These are phyloP conservation scores for Codiaeum variegatum DNA, from an alignment of 441 rosid species.

Conservation along the genomic window DNA sequence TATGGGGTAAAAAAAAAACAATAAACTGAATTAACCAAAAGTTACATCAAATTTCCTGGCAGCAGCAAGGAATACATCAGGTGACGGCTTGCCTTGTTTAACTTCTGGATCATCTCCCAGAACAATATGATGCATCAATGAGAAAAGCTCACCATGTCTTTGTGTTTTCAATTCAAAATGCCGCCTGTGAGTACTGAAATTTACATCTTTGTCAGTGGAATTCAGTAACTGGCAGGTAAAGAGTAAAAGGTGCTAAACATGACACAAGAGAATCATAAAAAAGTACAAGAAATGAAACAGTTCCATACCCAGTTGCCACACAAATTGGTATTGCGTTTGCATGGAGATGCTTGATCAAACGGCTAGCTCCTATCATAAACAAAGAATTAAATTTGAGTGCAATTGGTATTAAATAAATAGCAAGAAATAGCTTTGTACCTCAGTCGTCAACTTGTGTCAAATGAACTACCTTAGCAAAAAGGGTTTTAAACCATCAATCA, in stretches of 20 bases:
- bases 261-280: background rate
- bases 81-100: slow-evolving; percentile 86
- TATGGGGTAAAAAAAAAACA: background rate
- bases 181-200: slow-evolving; percentile 60
- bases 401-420: slow-evolving; percentile 6
- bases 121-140: slow-evolving; percentile 90
- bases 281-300: slow-evolving; percentile 9
- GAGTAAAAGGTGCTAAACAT: background rate
- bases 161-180: slow-evolving; percentile 85
- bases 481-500: background rate
- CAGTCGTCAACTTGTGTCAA: background rate
- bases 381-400: background rate
- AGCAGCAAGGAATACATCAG: slow-evolving; percentile 85
- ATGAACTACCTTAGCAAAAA: background rate
- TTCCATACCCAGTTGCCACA: slow-evolving; percentile 76
- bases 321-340: slow-evolving; percentile 73
- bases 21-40: slow-evolving; percentile 12
- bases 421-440: slow-evolving; percentile 1
- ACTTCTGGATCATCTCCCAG: slow-evolving; percentile 94
- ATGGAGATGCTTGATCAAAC: slow-evolving; percentile 72
- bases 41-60: slow-evolving; percentile 86
- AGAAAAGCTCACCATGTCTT: slow-evolving; percentile 66
- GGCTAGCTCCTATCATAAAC: slow-evolving; percentile 56
- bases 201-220: slow-evolving; percentile 5
- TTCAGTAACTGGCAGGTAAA: background rate